Base-by-base conservation (phyloP, 2,329 filamentous ascomycete species). In the Aspergillus melleus region DNA sequence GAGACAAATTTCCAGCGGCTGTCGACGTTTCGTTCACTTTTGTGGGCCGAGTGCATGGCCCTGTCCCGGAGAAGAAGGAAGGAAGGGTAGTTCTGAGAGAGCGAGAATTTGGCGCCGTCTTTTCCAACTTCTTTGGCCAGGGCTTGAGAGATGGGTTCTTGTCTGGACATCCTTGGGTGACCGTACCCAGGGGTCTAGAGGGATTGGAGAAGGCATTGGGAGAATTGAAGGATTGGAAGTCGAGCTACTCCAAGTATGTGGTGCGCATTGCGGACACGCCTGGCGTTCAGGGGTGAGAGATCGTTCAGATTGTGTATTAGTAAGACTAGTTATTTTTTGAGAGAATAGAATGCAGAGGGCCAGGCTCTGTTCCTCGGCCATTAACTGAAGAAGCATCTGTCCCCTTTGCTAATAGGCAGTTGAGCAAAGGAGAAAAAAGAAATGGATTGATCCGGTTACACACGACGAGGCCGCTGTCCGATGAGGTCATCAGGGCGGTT, bases 231-330 rank as follows among this genome's bases (percentile, higher is more conserved):
- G 79, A 78, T 29, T 87, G 87, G 0, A 86, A 84, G 72, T 86
- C 84, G 22, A 87, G 83, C 66, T 87, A 81, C 1, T 78, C 85
- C 0, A 90, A 90, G 74, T 89, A 88, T 76, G 83, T 90, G 0
- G 85, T 86, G 66, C 77, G 76, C 62, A 81, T 86, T 71, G 78
- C 65, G 9, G 82, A 86, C 42, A 84, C 83, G 2, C 39, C 49
- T 32, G 54, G 58, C 2, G 49, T 60, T 6, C 14, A 42, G 36
- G 14, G 2, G 36, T 36, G 26, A 29, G 12, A 14, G 11, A 36
- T 36, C 12, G 32, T 4, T 14, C 12, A 12, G 10, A 36, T 36
- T 36, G 32, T 36, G 32, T 36, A 36, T 36, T 36, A 36, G 32
- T 12, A 12, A 36, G 32, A 36, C 4, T 12, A 36, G 10, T 36